These are phyloP conservation scores for Grigorovia yakushimaensis DNA, from an alignment of 805 yeast genomes.

Conservation along the genomic window DNA sequence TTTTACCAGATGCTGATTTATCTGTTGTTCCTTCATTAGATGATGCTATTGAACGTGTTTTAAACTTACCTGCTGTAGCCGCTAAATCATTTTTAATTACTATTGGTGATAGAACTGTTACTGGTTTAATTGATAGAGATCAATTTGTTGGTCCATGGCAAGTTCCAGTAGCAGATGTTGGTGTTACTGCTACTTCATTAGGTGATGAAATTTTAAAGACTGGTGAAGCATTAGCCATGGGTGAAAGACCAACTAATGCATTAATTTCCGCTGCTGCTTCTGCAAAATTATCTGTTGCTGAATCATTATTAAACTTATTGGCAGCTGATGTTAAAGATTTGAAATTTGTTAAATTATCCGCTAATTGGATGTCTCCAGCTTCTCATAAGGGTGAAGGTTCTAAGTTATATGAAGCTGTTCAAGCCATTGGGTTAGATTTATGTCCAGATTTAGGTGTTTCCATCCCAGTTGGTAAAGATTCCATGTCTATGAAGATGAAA, in stretches of 20 bases:
- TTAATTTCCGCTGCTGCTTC: constrained; percentile 82
- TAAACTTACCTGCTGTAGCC: constrained; percentile 88
- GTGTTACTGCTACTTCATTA: constrained; percentile 85
- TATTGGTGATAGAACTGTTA: constrained; percentile 97
- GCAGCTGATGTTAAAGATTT: constrained; percentile 82
- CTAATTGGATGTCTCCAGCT: constrained; percentile 99
- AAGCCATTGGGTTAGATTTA: constrained; percentile 87
- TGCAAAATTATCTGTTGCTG: constrained; percentile 93
- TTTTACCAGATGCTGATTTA: constrained; percentile 33
- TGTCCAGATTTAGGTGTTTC: constrained; percentile 89
- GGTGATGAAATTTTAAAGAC: constrained; percentile 61
- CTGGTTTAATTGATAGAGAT: constrained; percentile 94
- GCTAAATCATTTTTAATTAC: constrained; percentile 91
- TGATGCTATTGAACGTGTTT: constrained; percentile 72
- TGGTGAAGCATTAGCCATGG: constrained; percentile 98
- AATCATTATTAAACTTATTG: constrained; percentile 73
- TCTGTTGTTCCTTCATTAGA: constrained; percentile 32
- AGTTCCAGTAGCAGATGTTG: constrained; percentile 96
- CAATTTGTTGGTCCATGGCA: constrained; percentile 99
- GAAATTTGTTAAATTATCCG: constrained; percentile 74
- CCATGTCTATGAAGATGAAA: constrained; percentile 98
- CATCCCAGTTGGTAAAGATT: constrained; percentile 97
- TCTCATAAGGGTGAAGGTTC: constrained; percentile 92
- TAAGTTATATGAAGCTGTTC: constrained; percentile 90
- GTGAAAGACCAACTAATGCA: constrained; percentile 89